A percentile compares a stretch with the other conserved stretches of the same genome.
These are phyloP conservation scores for Verticillium klebahnii DNA, from an alignment of 2,329 filamentous ascomycete species.

Conservation along the genomic window DNA sequence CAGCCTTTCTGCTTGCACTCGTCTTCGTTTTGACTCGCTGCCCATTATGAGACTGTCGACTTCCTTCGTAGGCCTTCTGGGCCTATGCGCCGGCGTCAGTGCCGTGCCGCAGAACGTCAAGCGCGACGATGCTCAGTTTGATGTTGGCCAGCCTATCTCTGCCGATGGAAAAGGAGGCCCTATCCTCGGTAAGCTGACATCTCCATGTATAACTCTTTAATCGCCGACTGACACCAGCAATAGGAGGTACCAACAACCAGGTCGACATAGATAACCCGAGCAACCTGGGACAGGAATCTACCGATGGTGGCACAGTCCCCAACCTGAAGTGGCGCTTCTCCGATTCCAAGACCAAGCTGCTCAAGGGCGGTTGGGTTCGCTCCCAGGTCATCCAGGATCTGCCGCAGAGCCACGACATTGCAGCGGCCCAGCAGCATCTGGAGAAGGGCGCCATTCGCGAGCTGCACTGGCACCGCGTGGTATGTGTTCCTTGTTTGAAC, in stretches of 20 bases:
- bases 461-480: constrained; percentile 64
- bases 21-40: not conserved
- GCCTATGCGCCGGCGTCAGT: not conserved
- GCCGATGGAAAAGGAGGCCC: constrained; percentile 53
- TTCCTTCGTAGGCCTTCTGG: not conserved
- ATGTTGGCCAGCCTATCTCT: constrained; percentile 51
- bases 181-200: constrained; percentile 43
- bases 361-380: constrained; percentile 61
- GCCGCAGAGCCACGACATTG: constrained; percentile 60
- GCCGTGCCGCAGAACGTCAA: constrained; percentile 3
- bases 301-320: constrained; percentile 58
- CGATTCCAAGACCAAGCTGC: constrained; percentile 58
- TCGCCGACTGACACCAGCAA: not conserved
- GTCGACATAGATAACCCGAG: constrained; percentile 61
- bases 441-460: constrained; percentile 62
- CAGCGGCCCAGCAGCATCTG: constrained; percentile 64
- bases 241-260: constrained; percentile 59
- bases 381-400: constrained; percentile 65
- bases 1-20: not conserved
- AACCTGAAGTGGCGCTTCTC: constrained; percentile 69
- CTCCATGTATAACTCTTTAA: not conserved
- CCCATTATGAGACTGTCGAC: constrained; percentile 4
- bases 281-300: constrained; percentile 56
- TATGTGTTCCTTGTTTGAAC: constrained; percentile 26
- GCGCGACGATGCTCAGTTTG: constrained; percentile 29